A percentile compares a stretch with the other conserved stretches of the same genome.
Evolutionary conservation across 2,329 filamentous ascomycete species (phyloP).

Genomic region (Exserohilum turcica): DNA sequence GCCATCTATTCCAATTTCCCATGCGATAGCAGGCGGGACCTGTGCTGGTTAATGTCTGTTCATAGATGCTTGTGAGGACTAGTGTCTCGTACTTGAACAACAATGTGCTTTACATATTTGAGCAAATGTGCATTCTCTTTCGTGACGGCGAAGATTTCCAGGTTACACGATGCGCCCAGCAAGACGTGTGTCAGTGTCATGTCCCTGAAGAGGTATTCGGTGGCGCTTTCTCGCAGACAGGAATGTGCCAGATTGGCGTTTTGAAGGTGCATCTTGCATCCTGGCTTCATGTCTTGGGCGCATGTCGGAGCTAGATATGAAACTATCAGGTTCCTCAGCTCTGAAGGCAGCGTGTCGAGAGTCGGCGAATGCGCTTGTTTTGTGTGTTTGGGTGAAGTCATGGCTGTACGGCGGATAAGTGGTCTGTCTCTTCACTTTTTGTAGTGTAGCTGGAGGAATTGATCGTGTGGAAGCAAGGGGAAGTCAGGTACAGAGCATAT

Average conservation of each 20-base stretch:
- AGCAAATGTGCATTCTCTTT: background rate
- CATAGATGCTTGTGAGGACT: background rate
- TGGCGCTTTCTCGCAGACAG: conserved; percentile 23
- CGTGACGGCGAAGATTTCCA: conserved; percentile 14
- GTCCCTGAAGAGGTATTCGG: conserved; percentile 22
- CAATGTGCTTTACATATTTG: background rate
- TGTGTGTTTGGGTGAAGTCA: background rate
- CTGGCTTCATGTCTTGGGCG: conserved; percentile 3
- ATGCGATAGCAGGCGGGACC: background rate
- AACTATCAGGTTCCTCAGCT: conserved; percentile 22
- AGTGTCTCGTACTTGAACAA: background rate
- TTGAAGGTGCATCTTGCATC: conserved; percentile 19
- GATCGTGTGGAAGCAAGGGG: too few species aligned
- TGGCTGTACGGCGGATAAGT: too few species aligned
- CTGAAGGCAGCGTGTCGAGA: conserved; percentile 21
- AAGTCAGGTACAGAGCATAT: too few species aligned
- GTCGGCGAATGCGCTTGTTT: background rate
- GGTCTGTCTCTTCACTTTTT: too few species aligned
- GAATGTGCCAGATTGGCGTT: conserved; percentile 23
- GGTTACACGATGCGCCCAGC: conserved; percentile 11
- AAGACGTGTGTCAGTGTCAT: conserved; percentile 23
- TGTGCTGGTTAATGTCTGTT: background rate
- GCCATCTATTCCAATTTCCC: background rate
- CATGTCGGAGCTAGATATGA: conserved; percentile 14
- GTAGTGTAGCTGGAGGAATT: too few species aligned